Conservation (phyloP, 257 asterid genomes). For the Datura wrightii region DNA sequence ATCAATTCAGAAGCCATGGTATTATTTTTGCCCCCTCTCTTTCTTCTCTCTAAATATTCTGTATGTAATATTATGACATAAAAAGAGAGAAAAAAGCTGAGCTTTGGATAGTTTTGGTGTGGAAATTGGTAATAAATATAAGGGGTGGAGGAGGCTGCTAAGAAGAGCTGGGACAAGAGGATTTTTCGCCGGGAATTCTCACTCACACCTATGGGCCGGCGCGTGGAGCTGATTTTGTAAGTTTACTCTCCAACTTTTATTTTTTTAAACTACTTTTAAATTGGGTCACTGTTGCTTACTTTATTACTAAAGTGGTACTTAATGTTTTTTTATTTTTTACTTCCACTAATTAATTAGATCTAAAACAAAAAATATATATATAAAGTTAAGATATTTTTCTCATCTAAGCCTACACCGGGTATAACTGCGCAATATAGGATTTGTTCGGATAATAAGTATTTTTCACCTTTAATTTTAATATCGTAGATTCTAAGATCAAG, state of each 20-base stretch:
- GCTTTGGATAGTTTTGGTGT: background rate
- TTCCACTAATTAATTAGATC: too few relatives aligned
- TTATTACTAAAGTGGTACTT: background rate
- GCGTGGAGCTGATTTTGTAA: background rate
- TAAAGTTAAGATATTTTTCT: too few relatives aligned
- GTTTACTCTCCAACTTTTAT: too few relatives aligned
- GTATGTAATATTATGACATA: too few relatives aligned
- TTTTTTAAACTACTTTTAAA: background rate
- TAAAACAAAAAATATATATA: too few relatives aligned
- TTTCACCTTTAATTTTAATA: too few relatives aligned
- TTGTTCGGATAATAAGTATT: too few relatives aligned
- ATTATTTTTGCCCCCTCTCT: background rate
- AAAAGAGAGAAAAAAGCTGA: background rate
- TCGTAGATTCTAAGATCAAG: too few relatives aligned
- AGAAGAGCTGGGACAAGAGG: constrained; percentile 19
- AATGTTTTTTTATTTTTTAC: background rate
- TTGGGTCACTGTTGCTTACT: background rate
- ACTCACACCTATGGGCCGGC: background rate
- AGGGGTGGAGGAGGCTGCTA: background rate
- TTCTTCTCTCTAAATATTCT: background rate
- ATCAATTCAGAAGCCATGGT: constrained; percentile 75
- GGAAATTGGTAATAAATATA: background rate
- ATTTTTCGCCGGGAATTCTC: constrained; percentile 21
- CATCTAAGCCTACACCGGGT: too few relatives aligned
- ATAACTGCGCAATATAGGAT: too few relatives aligned